Evolutionary conservation across 805 yeast species (phyloP).

Genomic region (Saturnispora dispora): DNA sequence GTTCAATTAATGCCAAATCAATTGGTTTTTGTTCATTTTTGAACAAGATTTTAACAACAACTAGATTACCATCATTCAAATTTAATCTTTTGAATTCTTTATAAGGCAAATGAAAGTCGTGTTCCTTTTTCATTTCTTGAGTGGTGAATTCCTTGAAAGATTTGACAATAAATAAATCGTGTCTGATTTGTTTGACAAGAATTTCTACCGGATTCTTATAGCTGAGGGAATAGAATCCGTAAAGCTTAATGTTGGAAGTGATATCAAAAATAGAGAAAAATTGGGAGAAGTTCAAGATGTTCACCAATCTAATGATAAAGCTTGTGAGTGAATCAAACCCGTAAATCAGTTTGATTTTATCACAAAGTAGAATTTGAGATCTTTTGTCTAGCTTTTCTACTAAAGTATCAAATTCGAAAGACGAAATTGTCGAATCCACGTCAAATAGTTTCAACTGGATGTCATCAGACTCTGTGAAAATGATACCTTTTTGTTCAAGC

Average conservation of each 20-base stretch:
- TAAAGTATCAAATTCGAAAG: conserved; percentile 19
- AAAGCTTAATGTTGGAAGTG: conserved; percentile 25
- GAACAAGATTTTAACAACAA: conserved; percentile 24
- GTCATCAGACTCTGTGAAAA: conserved; percentile 21
- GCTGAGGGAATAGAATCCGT: conserved; percentile 23
- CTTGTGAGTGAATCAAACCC: conserved; percentile 19
- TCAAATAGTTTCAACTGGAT: conserved; percentile 23
- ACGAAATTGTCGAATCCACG: conserved; percentile 21
- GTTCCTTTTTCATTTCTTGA: conserved; percentile 26
- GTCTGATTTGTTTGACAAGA: conserved; percentile 24
- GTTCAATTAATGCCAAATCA: conserved; percentile 21
- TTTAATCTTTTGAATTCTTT: conserved; percentile 25
- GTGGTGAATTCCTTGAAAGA: conserved; percentile 25
- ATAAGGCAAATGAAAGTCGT: conserved; percentile 27
- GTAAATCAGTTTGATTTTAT: conserved; percentile 23
- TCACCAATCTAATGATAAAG: conserved; percentile 19
- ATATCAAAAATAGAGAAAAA: conserved; percentile 26
- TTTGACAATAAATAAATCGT: conserved; percentile 24
- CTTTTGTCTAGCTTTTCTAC: conserved; percentile 12
- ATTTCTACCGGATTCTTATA: conserved; percentile 25
- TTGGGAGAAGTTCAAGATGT: conserved; percentile 19
- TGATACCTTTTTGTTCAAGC: conserved; percentile 19
- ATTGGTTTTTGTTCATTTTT: conserved; percentile 26
- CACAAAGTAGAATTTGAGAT: conserved; percentile 18
- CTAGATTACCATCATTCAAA: conserved; percentile 23